Conservation (phyloP, 371 early-diverging fungal genomes). For the Saksenaea vasiformis region DNA sequence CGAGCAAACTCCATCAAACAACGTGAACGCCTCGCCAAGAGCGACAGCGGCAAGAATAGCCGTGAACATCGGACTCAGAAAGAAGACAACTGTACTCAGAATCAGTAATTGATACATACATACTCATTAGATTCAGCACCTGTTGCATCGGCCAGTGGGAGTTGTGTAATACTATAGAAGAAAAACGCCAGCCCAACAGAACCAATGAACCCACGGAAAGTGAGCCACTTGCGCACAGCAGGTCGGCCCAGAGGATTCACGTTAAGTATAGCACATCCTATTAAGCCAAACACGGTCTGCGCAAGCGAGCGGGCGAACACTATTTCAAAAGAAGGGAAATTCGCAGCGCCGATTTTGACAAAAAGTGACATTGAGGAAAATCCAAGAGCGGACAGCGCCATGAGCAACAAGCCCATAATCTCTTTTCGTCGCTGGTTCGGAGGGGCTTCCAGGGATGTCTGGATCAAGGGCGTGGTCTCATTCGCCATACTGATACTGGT, state of each 20-base stretch:
- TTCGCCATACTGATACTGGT: slow-evolving; percentile 23
- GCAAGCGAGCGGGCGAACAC: slow-evolving; percentile 70
- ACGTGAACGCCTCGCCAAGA: slow-evolving; percentile 62
- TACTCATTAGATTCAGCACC: slow-evolving; percentile 26
- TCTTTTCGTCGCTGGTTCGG: slow-evolving; percentile 13
- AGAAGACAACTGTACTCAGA: slow-evolving; percentile 57
- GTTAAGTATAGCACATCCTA: slow-evolving; percentile 48
- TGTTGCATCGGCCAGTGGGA: slow-evolving; percentile 78
- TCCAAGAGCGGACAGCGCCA: slow-evolving; percentile 68
- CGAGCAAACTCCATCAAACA: slow-evolving; percentile 55
- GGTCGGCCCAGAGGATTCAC: slow-evolving; percentile 61
- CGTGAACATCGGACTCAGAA: slow-evolving; percentile 76
- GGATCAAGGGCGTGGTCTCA: slow-evolving; percentile 22
- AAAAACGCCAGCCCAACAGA: slow-evolving; percentile 66
- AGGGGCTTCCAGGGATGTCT: background rate
- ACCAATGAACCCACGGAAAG: slow-evolving; percentile 66
- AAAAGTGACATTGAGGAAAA: slow-evolving; percentile 70
- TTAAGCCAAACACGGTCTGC: slow-evolving; percentile 60
- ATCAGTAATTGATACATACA: background rate
- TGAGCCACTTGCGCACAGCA: slow-evolving; percentile 52
- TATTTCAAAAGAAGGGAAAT: slow-evolving; percentile 65
- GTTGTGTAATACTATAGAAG: slow-evolving; percentile 66
- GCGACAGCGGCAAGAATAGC: slow-evolving; percentile 61
- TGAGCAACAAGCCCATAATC: slow-evolving; percentile 35
- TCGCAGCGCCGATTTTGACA: slow-evolving; percentile 60